A percentile compares a stretch with the other conserved stretches of the same genome.
phyloP scores from a whole-genome alignment of 1,284 basidiomycete species.

The Mycosarcoma maydis region DNA sequence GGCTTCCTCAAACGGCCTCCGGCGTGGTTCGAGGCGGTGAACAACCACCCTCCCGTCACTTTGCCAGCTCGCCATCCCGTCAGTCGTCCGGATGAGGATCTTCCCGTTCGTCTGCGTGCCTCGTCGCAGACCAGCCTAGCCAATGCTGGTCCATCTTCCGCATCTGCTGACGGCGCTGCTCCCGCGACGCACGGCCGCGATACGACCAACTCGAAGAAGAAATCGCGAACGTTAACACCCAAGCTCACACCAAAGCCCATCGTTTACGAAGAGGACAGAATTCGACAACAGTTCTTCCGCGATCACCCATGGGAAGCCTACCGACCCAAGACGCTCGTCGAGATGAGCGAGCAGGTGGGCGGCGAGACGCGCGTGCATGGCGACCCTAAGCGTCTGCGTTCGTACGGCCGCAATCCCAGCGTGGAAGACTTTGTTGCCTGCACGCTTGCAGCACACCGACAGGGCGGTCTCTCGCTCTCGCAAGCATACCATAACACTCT shows the following conservation, averaged over 20 bases:
- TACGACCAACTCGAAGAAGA: constrained; percentile 51
- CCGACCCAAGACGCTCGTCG: constrained; percentile 80
- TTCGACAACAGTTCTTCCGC: constrained; percentile 89
- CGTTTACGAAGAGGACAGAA: constrained; percentile 83
- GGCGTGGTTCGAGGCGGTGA: constrained; percentile 84
- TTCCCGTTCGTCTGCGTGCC: constrained; percentile 46
- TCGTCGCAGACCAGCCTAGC: constrained; percentile 1
- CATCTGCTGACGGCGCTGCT: constrained; percentile 18
- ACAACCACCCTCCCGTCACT: constrained; percentile 85
- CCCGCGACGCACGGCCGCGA: constrained; percentile 31
- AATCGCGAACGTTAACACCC: constrained; percentile 69
- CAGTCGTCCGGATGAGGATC: constrained; percentile 69
- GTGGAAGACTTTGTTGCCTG: constrained; percentile 88
- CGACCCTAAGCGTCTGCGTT: constrained; percentile 70
- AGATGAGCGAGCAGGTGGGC: constrained; percentile 70
- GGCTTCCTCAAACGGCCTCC: constrained; percentile 78
- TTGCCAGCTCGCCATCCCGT: constrained; percentile 80
- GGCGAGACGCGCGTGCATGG: constrained; percentile 73
- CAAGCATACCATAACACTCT: constrained; percentile 76
- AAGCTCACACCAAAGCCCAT: constrained; percentile 75
- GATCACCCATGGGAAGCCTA: constrained; percentile 97
- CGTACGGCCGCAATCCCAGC: constrained; percentile 74
- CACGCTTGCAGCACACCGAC: constrained; percentile 78
- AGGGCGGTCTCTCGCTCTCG: constrained; percentile 76
- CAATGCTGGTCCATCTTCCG: constrained; percentile 28